Conservation (phyloP, 176 grass and related monocot species). For the Themeda triandra region DNA sequence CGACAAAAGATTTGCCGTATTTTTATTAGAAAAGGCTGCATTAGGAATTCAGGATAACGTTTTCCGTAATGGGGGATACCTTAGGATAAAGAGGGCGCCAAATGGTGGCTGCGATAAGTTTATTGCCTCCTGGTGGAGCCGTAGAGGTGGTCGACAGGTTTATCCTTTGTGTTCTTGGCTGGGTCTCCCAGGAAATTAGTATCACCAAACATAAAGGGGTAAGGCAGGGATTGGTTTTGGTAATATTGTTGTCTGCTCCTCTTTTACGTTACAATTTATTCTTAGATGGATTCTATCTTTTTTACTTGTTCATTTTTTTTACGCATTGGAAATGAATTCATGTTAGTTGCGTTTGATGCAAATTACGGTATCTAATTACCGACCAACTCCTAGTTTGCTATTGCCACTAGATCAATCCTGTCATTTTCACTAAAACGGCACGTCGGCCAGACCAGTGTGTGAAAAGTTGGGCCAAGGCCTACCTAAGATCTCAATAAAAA, state of each 20-base stretch:
- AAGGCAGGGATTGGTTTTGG: not conserved
- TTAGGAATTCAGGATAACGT: slow-evolving; percentile 9
- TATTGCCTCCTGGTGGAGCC: slow-evolving; percentile 16
- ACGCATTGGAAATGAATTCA: not conserved
- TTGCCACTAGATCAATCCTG: not conserved
- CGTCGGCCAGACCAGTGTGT: slow-evolving; percentile 11
- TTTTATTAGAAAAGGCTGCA: too few species aligned
- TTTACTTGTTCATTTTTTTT: not conserved
- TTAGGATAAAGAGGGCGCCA: slow-evolving; percentile 31
- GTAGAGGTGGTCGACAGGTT: slow-evolving; percentile 32
- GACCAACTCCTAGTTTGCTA: not conserved
- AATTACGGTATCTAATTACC: not conserved
- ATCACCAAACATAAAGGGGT: not conserved
- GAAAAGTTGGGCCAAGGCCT: slow-evolving; percentile 7
- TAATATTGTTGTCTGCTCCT: not conserved
- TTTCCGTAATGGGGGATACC: slow-evolving; percentile 21
- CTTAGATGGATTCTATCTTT: not conserved
- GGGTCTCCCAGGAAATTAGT: not conserved
- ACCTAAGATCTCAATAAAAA: not conserved
- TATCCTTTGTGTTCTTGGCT: slow-evolving; percentile 48
- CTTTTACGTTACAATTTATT: not conserved
- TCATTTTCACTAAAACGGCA: slow-evolving; percentile 15
- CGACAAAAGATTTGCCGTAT: too few species aligned
- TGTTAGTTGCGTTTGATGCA: not conserved
- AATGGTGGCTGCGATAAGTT: slow-evolving; percentile 11